A percentile compares a stretch with the other conserved stretches of the same genome.
Evolutionary conservation across 2,329 filamentous ascomycete genomes (phyloP).

Genomic region (Calonectria hongkongensis): DNA sequence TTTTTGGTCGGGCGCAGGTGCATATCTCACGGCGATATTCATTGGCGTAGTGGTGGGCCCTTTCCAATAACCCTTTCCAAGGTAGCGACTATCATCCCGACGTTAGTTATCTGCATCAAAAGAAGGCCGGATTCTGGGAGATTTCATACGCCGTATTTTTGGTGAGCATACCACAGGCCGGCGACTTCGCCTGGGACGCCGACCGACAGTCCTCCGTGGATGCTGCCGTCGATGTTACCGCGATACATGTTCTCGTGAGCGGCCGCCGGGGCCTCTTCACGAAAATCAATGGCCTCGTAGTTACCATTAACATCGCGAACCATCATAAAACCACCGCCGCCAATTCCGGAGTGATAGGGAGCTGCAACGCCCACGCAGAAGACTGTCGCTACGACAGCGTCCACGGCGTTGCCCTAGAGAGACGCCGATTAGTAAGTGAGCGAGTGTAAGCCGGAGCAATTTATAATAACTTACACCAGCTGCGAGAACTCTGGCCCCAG

Average conservation of each 20-base stretch:
- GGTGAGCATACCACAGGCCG: constrained; percentile 87
- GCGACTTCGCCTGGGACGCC: constrained; percentile 85
- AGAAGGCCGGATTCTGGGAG: not conserved
- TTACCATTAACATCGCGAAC: constrained; percentile 82
- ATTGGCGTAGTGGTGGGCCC: constrained; percentile 83
- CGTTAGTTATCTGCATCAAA: constrained; percentile 25
- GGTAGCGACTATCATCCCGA: constrained; percentile 67
- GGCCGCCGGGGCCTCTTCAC: constrained; percentile 89
- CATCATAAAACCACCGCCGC: constrained; percentile 93
- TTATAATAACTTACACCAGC: constrained; percentile 65
- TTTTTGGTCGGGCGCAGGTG: too few relatives aligned
- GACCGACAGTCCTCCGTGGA: constrained; percentile 83
- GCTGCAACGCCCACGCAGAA: constrained; percentile 85
- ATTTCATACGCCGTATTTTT: constrained; percentile 77
- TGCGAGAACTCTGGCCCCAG: constrained; percentile 78
- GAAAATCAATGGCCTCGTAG: constrained; percentile 92
- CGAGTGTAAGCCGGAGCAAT: not conserved
- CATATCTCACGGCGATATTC: constrained; percentile 75
- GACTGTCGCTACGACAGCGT: constrained; percentile 83
- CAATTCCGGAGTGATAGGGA: constrained; percentile 89
- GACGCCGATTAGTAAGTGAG: not conserved
- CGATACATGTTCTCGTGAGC: constrained; percentile 91
- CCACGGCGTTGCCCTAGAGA: constrained; percentile 81
- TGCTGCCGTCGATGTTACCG: constrained; percentile 79
- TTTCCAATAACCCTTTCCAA: constrained; percentile 83